Percentiles rank a stretch among this genome's conserved stretches.
Evolutionary conservation across 2,329 filamentous ascomycete genomes (phyloP).

Genomic region (Talaromyces albobiverticillius): DNA sequence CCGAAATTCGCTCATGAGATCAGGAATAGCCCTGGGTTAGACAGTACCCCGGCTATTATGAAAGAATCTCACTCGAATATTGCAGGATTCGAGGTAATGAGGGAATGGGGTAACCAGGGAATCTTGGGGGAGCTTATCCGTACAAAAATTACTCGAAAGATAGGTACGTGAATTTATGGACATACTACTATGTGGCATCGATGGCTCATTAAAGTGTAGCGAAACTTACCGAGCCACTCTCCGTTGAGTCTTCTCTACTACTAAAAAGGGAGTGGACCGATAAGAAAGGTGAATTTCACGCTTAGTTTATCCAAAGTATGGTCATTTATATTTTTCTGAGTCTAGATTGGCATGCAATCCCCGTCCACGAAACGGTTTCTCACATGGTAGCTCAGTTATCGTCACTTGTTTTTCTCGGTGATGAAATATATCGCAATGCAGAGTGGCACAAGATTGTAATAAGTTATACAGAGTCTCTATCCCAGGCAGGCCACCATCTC

Average conservation of each 20-base stretch:
- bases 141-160: background rate
- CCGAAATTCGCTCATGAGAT: background rate
- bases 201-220: background rate
- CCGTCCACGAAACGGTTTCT: background rate
- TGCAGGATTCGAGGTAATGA: background rate
- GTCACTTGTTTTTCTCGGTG: slow-evolving; percentile 11
- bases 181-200: background rate
- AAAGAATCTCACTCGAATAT: background rate
- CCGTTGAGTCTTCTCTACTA: background rate
- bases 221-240: background rate
- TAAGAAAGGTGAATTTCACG: background rate
- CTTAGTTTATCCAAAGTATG: background rate
- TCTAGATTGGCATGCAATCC: background rate
- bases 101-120: background rate
- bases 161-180: background rate
- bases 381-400: slow-evolving; percentile 9
- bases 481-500: slow-evolving; percentile 28
- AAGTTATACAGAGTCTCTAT: slow-evolving; percentile 5
- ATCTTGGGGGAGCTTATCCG: background rate
- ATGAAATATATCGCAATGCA: slow-evolving; percentile 9
- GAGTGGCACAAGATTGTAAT: slow-evolving; percentile 8
- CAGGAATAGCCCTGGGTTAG: background rate
- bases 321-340: background rate
- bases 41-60: background rate
- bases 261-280: slow-evolving; percentile 12